Conservation (phyloP, 495 filamentous ascomycete species). For the Bryoglossum gracile region DNA sequence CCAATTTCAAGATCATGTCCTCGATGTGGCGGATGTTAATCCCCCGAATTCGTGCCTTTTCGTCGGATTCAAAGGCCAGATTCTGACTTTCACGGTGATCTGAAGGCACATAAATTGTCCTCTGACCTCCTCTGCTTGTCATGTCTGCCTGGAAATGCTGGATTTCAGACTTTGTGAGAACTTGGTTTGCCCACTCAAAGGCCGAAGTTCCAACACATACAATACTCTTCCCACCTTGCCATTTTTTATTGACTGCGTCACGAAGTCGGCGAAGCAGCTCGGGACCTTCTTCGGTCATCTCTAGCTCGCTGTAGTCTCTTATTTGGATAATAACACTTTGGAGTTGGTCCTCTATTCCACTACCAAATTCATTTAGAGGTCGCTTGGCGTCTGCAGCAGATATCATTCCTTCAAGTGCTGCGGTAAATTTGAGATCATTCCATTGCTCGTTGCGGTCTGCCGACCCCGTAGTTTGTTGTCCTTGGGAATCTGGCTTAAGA, state of each 20-base stretch:
- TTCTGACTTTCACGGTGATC: slow-evolving; percentile 18
- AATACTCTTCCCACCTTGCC: slow-evolving; percentile 60
- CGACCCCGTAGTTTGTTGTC: background rate
- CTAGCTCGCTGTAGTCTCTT: slow-evolving; percentile 72
- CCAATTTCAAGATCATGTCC: slow-evolving; percentile 41
- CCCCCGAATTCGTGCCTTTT: slow-evolving; percentile 43
- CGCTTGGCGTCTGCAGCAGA: slow-evolving; percentile 23
- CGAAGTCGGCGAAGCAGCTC: slow-evolving; percentile 58
- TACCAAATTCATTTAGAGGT: slow-evolving; percentile 29
- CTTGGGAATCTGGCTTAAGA: background rate
- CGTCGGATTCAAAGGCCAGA: slow-evolving; percentile 25
- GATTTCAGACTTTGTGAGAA: slow-evolving; percentile 19
- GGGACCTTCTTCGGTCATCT: slow-evolving; percentile 51
- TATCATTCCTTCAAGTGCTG: slow-evolving; percentile 25
- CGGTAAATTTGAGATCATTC: slow-evolving; percentile 30
- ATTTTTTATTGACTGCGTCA: slow-evolving; percentile 59
- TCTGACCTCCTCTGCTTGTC: slow-evolving; percentile 25
- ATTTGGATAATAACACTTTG: slow-evolving; percentile 60
- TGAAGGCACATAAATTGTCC: slow-evolving; percentile 47
- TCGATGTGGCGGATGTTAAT: slow-evolving; percentile 67
- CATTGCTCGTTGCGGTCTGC: slow-evolving; percentile 17
- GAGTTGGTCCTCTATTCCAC: slow-evolving; percentile 23
- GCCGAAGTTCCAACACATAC: slow-evolving; percentile 66
- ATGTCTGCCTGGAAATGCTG: slow-evolving; percentile 31
- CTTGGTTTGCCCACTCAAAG: slow-evolving; percentile 7